Evolutionary conservation across 768 basidiomycete genomes (phyloP).

Genomic region (Kwoniella heveanensis): DNA sequence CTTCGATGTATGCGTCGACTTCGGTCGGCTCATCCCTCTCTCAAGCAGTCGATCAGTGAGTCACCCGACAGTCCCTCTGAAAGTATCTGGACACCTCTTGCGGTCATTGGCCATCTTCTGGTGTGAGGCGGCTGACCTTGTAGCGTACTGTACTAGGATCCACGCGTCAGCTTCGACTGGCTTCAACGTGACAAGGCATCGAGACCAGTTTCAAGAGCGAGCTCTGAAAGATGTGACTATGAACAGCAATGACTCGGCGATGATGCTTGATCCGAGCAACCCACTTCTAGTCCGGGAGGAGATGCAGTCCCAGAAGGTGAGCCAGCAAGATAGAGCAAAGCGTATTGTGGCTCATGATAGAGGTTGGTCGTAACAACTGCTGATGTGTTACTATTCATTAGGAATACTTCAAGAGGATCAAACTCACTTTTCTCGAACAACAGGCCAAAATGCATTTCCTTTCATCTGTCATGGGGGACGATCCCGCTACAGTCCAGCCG

Average conservation of each 20-base stretch:
- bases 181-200: constrained; percentile 34
- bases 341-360: too few relatives aligned
- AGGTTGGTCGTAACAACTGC: too few relatives aligned
- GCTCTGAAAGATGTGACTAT: constrained; percentile 40
- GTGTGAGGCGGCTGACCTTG: too few relatives aligned
- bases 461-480: constrained; percentile 79
- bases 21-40: constrained; percentile 16
- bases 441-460: constrained; percentile 88
- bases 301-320: constrained; percentile 49
- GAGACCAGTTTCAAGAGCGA: constrained; percentile 41
- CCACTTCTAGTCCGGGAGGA: constrained; percentile 44
- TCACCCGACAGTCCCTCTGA: constrained; percentile 2
- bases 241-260: constrained; percentile 38
- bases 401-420: constrained; percentile 61
- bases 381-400: constrained; percentile 16
- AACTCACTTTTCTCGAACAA: constrained; percentile 86
- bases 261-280: constrained; percentile 44
- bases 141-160: too few relatives aligned
- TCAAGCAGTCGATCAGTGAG: constrained; percentile 34
- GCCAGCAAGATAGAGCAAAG: too few relatives aligned
- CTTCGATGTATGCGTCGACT: constrained; percentile 9
- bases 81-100: too few relatives aligned
- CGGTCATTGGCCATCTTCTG: too few relatives aligned
- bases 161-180: constrained; percentile 8
- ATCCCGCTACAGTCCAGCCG: constrained; percentile 75